A percentile compares a stretch with the other conserved stretches of the same genome.
phyloP scores from a whole-genome alignment of 1,284 basidiomycete genomes.

The Tilletia caries region DNA sequence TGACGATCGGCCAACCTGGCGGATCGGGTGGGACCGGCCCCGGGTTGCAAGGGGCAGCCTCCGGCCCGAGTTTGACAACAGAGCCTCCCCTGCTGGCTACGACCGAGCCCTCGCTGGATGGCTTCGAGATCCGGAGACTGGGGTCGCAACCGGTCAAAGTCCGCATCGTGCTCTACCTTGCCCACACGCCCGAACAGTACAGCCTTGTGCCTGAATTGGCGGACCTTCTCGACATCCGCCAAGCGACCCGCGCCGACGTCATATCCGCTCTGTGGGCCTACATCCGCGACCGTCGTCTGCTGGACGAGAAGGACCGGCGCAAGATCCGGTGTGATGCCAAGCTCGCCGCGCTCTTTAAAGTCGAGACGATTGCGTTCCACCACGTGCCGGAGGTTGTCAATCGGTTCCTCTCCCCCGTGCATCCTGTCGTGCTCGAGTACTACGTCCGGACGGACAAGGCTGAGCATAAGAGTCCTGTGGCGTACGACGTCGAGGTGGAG shows the following conservation, averaged over 20 bases:
- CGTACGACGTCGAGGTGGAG: slow-evolving; percentile 85
- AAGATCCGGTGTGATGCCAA: slow-evolving; percentile 69
- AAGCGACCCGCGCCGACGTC: slow-evolving; percentile 78
- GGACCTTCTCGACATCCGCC: slow-evolving; percentile 72
- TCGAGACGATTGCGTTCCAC: slow-evolving; percentile 70
- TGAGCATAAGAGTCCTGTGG: slow-evolving; percentile 56
- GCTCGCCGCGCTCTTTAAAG: slow-evolving; percentile 41
- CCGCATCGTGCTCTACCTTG: slow-evolving; percentile 75
- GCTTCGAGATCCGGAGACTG: slow-evolving; percentile 79
- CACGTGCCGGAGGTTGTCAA: slow-evolving; percentile 82
- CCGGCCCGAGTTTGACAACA: slow-evolving; percentile 37
- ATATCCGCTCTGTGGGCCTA: slow-evolving; percentile 87
- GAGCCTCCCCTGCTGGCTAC: slow-evolving; percentile 42
- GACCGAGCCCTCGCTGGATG: slow-evolving; percentile 61
- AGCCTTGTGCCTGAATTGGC: slow-evolving; percentile 76
- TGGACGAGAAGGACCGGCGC: slow-evolving; percentile 83
- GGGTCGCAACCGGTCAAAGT: slow-evolving; percentile 75
- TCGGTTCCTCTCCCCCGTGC: slow-evolving; percentile 71
- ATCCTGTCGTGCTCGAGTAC: slow-evolving; percentile 82
- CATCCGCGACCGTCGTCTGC: slow-evolving; percentile 78
- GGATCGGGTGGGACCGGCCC: slow-evolving; percentile 12
- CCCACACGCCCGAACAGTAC: slow-evolving; percentile 82
- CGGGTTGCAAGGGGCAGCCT: slow-evolving; percentile 23
- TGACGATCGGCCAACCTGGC: slow-evolving; percentile 11
- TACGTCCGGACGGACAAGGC: slow-evolving; percentile 54